Base-by-base conservation (phyloP, 78 protist genomes). In the Polysphondylium violaceum region DNA sequence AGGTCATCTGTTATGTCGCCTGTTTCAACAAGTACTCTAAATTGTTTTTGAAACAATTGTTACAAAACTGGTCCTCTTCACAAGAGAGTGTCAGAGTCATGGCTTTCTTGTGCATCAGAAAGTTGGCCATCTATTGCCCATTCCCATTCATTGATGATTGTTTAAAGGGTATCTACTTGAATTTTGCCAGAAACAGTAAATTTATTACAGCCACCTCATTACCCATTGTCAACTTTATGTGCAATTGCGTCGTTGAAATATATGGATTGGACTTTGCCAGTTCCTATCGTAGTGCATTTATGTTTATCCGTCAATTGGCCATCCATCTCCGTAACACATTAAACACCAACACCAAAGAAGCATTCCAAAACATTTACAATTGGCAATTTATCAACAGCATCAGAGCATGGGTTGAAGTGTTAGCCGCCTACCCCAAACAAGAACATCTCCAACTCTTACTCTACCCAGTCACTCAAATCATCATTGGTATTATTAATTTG, bases 291-390 rank as follows among this genome's bases (percentile, higher is more conserved):
- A 94, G 86, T 68, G 97, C 95, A 31, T 98, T 96, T 38, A 88
- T 96, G 17, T 98, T 94, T 87, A 88, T 96, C 61, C 97, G 99
- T 25, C 98, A 97, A 91, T 93, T 97, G 23, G 99, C 98, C 23
- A 77, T 98, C 44, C 96, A 94, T 64, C 65, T 98, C 27, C 85
- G 98, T 25, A 88, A 75, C 63, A 94, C 96, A 1, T 1, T 96
- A 36, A 59, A 50, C 16, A 43, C 68, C 69, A 14, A 43, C 14
- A 50, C 67, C 33, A 60, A 93, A 35, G 76, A 40, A 59, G 27
- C 64, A 0, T 36, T 58, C n/a, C 85, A 50, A 27, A 68, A 64
- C 3, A 94, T 97, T 51, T 96, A 95, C 97, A 96, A 88, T 87
- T 97, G 98, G 99, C 97, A 79, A 87, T 96, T 47, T 60, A 33